These are phyloP conservation scores for Fusarium pseudonygamai DNA, from an alignment of 2,329 filamentous ascomycete genomes.

Conservation along the genomic window DNA sequence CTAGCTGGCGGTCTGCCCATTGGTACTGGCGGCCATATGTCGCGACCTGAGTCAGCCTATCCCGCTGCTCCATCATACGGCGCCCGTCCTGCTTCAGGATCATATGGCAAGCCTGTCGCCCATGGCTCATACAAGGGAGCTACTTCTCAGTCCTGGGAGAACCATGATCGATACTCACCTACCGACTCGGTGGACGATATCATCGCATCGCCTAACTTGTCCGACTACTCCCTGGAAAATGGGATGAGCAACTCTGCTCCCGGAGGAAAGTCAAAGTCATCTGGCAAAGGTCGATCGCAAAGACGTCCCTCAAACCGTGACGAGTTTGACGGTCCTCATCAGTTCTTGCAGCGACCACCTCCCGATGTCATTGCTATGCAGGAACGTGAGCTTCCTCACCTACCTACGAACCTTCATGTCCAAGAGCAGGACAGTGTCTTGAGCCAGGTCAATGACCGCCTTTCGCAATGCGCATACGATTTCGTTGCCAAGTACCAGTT, in stretches of 20 bases:
- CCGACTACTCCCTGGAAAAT: conserved; percentile 69
- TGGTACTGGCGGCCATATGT: conserved; percentile 50
- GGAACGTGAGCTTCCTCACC: conserved; percentile 81
- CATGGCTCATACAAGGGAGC: conserved; percentile 54
- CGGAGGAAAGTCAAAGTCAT: conserved; percentile 56
- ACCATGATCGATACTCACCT: conserved; percentile 63
- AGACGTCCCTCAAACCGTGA: conserved; percentile 82
- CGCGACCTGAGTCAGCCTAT: conserved; percentile 53
- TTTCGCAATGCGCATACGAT: conserved; percentile 88
- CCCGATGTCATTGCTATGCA: conserved; percentile 77
- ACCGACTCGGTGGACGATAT: conserved; percentile 68
- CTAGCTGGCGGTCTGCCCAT: conserved; percentile 39
- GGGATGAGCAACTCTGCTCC: conserved; percentile 52
- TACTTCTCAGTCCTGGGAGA: conserved; percentile 58
- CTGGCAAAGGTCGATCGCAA: conserved; percentile 64
- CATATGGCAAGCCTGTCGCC: conserved; percentile 46
- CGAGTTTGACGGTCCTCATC: conserved; percentile 89
- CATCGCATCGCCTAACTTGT: conserved; percentile 65
- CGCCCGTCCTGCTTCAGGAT: conserved; percentile 54
- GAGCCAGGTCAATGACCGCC: conserved; percentile 81
- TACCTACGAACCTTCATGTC: conserved; percentile 83
- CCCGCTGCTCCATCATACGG: conserved; percentile 53
- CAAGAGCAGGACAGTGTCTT: conserved; percentile 87
- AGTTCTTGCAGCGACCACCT: conserved; percentile 78
- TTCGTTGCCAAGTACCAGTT: conserved; percentile 94